Evolutionary conservation across 225 moss, liverwort and hornwort genomes (phyloP), one percentile per base, ranked within the genome.

Genomic region (Pseudoscleropodium purum): DNA sequence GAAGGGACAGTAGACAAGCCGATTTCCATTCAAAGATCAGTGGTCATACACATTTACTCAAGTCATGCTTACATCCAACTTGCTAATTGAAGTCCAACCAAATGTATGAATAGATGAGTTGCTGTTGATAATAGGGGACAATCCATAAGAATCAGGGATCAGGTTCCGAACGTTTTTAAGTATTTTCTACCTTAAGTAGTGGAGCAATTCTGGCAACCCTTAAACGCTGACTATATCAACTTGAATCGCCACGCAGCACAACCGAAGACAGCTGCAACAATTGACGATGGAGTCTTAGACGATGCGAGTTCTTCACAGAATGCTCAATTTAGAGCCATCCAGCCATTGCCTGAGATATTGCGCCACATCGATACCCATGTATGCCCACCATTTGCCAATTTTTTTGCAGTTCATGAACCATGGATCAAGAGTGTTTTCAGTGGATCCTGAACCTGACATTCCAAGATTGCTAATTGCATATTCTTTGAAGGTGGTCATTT

Each of bases 291-390:
- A 84, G 47, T 72, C 75, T 72, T 73, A 65, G 85, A 83, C 56
- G 90, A 89, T 88, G 49, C 82, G 65, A 90, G 27, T 67, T 86
- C 86, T 84, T 97, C 98, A 67, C 91, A 90, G 82, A 97, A 95
- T 92, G 95, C 98, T 68, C 96, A 92, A 86, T 97, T 99, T 88
- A 95, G 96, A 88, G 96, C 96, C 79, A 96, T 97, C 85, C 95
- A 96, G 90, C 96, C 96, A 81, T 94, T 96, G 59, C 92, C 93
- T 61, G 96, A 99, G 91, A 96, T 97, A 60, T 76, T 97, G 81
- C 96, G 87, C 78, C 95, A 95, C 89, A 95, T 99, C 72, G 97
- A 97, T 66, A 93, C 92, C n/a, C 91, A 97, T 90, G 98, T 99
- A 96, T 67, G 89, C 27, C 76, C 86, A 82, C 65, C 51, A 43